These are phyloP conservation scores for Rhamnella rubrinervis DNA, from an alignment of 331 rosid genomes.

Conservation along the genomic window DNA sequence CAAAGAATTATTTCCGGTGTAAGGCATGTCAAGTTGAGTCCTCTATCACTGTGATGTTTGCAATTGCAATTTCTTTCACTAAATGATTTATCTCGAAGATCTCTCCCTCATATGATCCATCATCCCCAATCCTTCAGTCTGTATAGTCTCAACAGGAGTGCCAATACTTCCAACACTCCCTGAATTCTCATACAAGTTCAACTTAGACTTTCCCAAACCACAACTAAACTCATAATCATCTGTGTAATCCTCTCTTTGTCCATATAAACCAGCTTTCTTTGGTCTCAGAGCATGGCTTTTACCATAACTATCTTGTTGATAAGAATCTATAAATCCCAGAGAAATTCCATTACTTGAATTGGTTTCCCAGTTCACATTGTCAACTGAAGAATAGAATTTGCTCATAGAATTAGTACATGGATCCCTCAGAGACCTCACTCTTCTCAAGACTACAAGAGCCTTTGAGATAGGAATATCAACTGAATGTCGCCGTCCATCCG, in stretches of 20 bases:
- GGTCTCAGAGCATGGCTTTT: conserved; percentile 32
- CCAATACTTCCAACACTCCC: conserved; percentile 19
- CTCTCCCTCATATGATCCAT: conserved; percentile 32
- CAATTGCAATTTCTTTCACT: conserved; percentile 40
- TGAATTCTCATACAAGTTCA: conserved; percentile 31
- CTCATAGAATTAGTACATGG: conserved; percentile 70
- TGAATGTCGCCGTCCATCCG: conserved; percentile 87
- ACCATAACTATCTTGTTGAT: conserved; percentile 41
- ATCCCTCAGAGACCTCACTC: conserved; percentile 90
- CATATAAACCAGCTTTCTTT: conserved; percentile 31
- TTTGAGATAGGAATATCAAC: conserved; percentile 85
- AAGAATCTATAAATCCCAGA: conserved; percentile 42
- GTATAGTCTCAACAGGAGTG: conserved; percentile 18
- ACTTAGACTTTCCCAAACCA: conserved; percentile 32
- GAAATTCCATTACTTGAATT: conserved; percentile 58
- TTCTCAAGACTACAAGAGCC: conserved; percentile 71
- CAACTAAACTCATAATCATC: conserved; percentile 39
- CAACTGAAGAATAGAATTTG: conserved; percentile 61
- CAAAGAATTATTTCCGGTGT: conserved; percentile 35
- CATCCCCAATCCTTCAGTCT: conserved; percentile 30
- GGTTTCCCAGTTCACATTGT: conserved; percentile 66
- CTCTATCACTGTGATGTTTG: conserved; percentile 33
- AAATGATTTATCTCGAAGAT: conserved; percentile 33
- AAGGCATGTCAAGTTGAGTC: conserved; percentile 36
- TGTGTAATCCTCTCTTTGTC: conserved; percentile 29